Evolutionary conservation across 2,329 filamentous ascomycete genomes (phyloP).

Genomic region (Calonectria ilicicola): DNA sequence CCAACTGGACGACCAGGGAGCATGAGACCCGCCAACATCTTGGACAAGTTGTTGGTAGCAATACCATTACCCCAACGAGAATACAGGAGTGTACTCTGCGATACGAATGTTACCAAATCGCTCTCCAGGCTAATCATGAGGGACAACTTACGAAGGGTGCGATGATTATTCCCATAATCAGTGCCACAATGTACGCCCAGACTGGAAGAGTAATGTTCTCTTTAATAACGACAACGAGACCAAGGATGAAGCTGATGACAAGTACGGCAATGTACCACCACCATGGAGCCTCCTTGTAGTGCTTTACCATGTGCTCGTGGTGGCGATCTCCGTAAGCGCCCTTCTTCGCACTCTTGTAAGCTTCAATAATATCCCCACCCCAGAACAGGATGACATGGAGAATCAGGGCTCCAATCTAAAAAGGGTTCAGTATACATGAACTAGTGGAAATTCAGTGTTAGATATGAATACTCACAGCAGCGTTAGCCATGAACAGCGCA

Average conservation of each 20-base stretch:
- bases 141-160: slow-evolving; percentile 58
- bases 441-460: background rate
- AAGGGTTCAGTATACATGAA: background rate
- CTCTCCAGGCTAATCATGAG: no score
- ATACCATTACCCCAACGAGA: slow-evolving; percentile 68
- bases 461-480: slow-evolving; percentile 56
- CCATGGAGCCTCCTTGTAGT: slow-evolving; percentile 64
- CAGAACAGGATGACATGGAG: slow-evolving; percentile 66
- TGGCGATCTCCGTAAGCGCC: slow-evolving; percentile 62
- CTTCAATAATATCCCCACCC: slow-evolving; percentile 61
- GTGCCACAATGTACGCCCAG: slow-evolving; percentile 61
- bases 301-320: slow-evolving; percentile 62
- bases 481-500: slow-evolving; percentile 67
- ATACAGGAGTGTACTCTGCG: slow-evolving; percentile 63
- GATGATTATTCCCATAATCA: slow-evolving; percentile 59
- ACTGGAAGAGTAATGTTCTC: slow-evolving; percentile 59
- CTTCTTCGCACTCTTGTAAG: slow-evolving; percentile 59
- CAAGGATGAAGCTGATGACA: slow-evolving; percentile 58
- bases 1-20: slow-evolving; percentile 63
- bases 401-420: slow-evolving; percentile 66
- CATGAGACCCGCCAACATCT: slow-evolving; percentile 66
- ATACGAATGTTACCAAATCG: background rate
- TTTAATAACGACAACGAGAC: slow-evolving; percentile 58
- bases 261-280: slow-evolving; percentile 61
- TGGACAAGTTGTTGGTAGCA: slow-evolving; percentile 69